A percentile compares a stretch with the other conserved stretches of the same genome.
These are phyloP conservation scores for Aspergillus conjunctus DNA, from an alignment of 495 filamentous ascomycete species.

Conservation along the genomic window DNA sequence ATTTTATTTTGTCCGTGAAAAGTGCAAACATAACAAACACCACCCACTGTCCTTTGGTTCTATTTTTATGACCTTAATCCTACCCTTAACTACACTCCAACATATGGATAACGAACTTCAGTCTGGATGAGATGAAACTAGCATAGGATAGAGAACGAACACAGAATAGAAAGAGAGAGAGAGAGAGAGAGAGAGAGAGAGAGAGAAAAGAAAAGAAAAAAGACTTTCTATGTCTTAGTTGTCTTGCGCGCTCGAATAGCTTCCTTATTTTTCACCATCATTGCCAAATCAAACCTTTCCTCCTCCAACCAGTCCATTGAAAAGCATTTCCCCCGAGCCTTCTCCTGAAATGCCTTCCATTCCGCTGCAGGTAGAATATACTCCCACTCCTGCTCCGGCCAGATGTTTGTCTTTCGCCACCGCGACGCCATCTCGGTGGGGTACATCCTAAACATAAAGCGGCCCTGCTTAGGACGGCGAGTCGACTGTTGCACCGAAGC, in stretches of 20 bases:
- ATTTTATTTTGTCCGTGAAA: too few relatives aligned
- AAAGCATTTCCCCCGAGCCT: neutral
- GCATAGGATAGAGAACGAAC: too few relatives aligned
- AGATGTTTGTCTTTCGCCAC: conserved; percentile 7
- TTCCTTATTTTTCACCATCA: neutral
- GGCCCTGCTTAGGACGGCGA: neutral
- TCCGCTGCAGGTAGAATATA: neutral
- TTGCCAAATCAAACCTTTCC: conserved; percentile 1
- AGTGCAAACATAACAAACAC: too few relatives aligned
- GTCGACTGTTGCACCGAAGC: neutral
- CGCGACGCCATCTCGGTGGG: conserved; percentile 1
- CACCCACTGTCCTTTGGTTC: too few relatives aligned
- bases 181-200: too few relatives aligned
- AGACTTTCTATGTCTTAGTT: too few relatives aligned
- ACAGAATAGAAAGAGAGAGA: too few relatives aligned
- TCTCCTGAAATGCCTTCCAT: neutral
- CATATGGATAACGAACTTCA: too few relatives aligned
- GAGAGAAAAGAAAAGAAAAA: too few relatives aligned
- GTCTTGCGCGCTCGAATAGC: neutral
- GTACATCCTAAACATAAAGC: conserved; percentile 3
- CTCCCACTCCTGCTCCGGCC: conserved; percentile 15
- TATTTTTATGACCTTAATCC: too few relatives aligned
- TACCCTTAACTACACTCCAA: too few relatives aligned
- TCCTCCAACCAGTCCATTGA: conserved; percentile 5
- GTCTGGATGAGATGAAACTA: too few relatives aligned